Evolutionary conservation across 2,329 filamentous ascomycete genomes (phyloP).

Genomic region (Colletotrichum trifolii): DNA sequence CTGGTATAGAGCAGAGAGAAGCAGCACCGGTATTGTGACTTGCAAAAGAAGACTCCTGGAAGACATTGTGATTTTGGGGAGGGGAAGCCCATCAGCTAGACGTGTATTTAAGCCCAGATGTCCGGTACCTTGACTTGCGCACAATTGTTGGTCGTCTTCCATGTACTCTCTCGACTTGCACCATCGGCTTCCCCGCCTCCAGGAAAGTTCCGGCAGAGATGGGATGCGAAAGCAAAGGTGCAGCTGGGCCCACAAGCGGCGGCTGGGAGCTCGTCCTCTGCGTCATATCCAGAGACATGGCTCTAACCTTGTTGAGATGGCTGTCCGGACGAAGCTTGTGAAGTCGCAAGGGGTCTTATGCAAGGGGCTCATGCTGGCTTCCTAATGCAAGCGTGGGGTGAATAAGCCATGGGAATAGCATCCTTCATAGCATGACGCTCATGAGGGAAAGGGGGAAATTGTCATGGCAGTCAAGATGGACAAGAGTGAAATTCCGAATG

Average conservation of each 20-base stretch:
- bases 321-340: too few species aligned
- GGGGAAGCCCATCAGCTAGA: background rate
- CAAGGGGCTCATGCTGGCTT: too few species aligned
- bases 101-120: background rate
- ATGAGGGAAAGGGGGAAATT: too few species aligned
- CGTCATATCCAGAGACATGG: background rate
- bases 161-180: background rate
- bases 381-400: too few species aligned
- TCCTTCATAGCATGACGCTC: too few species aligned
- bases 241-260: slow-evolving; percentile 11
- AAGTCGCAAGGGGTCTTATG: too few species aligned
- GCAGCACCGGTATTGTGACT: background rate
- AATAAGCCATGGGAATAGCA: too few species aligned
- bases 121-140: background rate
- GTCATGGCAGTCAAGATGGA: too few species aligned
- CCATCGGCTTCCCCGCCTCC: slow-evolving; percentile 9
- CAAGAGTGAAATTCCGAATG: too few species aligned
- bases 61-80: background rate
- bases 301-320: background rate
- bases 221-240: slow-evolving; percentile 3
- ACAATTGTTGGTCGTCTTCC: background rate
- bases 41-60: background rate
- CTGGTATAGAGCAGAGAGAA: background rate
- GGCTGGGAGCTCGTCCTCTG: background rate
- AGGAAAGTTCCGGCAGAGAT: slow-evolving; percentile 5